phyloP scores from a whole-genome alignment of 805 yeast species.

The Monosporozyma yasuniensis region DNA sequence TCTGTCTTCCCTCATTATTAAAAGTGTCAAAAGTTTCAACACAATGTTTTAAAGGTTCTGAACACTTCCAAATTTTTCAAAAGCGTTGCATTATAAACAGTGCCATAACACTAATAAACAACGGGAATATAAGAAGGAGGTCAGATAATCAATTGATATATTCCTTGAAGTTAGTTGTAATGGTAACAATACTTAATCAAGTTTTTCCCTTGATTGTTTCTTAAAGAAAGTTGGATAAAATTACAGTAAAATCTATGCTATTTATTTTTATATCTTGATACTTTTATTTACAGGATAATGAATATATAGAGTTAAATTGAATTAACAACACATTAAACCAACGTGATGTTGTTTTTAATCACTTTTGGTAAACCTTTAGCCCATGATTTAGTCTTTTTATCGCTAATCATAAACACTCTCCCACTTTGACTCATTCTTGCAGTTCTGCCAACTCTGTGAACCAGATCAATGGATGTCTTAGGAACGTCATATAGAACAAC shows the following conservation, averaged over 20 bases:
- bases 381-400: constrained; percentile 64
- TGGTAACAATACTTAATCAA: too few species aligned
- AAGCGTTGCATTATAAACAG: too few species aligned
- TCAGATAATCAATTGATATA: too few species aligned
- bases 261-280: not conserved
- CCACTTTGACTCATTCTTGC: constrained; percentile 89
- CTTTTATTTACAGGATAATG: not conserved
- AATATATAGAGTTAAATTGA: not conserved
- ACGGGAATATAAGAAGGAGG: not conserved
- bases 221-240: too few species aligned
- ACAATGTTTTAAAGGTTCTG: not conserved
- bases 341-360: constrained; percentile 40
- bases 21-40: not conserved
- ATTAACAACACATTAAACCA: constrained; percentile 15
- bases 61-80: too few species aligned
- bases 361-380: constrained; percentile 71
- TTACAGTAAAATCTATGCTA: not conserved
- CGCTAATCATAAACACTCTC: constrained; percentile 71
- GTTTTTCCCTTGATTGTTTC: too few species aligned
- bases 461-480: constrained; percentile 69
- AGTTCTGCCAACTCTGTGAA: constrained; percentile 90
- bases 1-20: not conserved
- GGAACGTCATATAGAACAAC: constrained; percentile 84
- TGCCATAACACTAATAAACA: too few species aligned
- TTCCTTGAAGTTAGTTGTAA: too few species aligned